These are phyloP conservation scores for Cokeromyces recurvatus DNA, from an alignment of 371 early-diverging fungal genomes.

Conservation along the genomic window DNA sequence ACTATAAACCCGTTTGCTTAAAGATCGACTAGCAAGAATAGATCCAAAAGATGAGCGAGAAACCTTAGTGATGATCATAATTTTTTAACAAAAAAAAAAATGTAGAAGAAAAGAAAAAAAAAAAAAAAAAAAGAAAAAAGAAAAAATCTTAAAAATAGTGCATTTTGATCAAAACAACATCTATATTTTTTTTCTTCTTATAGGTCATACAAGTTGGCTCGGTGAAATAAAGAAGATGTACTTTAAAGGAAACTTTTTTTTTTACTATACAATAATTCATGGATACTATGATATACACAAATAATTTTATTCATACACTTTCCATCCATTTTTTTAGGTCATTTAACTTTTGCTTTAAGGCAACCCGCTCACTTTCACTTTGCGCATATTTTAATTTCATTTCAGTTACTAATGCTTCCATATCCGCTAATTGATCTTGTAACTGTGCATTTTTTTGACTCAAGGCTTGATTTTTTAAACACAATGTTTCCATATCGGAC, in stretches of 20 bases:
- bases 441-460: constrained; percentile 65
- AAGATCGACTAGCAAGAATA: too few relatives aligned
- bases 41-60: too few relatives aligned
- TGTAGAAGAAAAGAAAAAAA: constrained; percentile 5
- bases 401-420: constrained; percentile 67
- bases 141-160: not conserved
- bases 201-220: constrained; percentile 40
- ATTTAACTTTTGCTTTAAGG: constrained; percentile 52
- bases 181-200: constrained; percentile 26
- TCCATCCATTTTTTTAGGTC: constrained; percentile 52
- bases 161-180: constrained; percentile 1
- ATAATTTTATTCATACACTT: constrained; percentile 3
- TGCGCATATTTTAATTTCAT: constrained; percentile 71
- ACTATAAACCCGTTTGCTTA: too few relatives aligned
- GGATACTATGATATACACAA: too few relatives aligned
- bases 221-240: too few relatives aligned
- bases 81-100: not conserved
- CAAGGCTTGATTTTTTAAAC: constrained; percentile 71
- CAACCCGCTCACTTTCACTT: constrained; percentile 68
- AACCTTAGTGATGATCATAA: constrained; percentile 15
- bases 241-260: too few relatives aligned
- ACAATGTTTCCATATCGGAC: constrained; percentile 74
- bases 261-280: too few relatives aligned
- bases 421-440: constrained; percentile 65
- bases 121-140: constrained; percentile 6